Evolutionary conservation across 805 yeast species (phyloP).

Genomic region (Lachancea quebecensis): DNA sequence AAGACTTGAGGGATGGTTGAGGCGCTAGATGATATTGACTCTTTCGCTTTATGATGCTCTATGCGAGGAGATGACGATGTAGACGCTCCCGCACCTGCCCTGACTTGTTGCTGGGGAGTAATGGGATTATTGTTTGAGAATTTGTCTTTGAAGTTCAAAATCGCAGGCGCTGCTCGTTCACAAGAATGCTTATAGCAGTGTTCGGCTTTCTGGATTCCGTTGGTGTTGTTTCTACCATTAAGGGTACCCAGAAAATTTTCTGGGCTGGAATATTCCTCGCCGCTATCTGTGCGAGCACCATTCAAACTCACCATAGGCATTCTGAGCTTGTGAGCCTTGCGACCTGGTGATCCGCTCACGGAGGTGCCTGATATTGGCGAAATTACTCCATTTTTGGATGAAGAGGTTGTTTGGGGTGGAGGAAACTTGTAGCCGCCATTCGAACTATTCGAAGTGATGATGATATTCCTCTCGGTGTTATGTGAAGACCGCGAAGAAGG

Average conservation of each 20-base stretch:
- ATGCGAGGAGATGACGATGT: constrained; percentile 8
- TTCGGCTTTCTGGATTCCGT: constrained; percentile 6
- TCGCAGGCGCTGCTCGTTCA: neutral
- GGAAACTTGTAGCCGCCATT: constrained; percentile 31
- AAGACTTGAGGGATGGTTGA: constrained; percentile 27
- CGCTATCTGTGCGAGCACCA: neutral
- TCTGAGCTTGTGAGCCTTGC: constrained; percentile 3
- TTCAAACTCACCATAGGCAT: neutral
- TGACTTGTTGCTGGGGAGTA: constrained; percentile 10
- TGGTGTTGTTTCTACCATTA: neutral
- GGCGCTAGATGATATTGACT: constrained; percentile 26
- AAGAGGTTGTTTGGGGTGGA: constrained; percentile 17
- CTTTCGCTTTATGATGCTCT: constrained; percentile 20
- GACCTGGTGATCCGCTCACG: constrained; percentile 21
- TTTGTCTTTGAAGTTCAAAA: neutral
- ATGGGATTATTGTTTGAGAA: constrained; percentile 2
- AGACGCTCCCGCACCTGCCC: neutral
- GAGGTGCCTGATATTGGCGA: constrained; percentile 21
- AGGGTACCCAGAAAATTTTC: neutral
- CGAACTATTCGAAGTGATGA: constrained; percentile 27
- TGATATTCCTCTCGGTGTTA: constrained; percentile 14
- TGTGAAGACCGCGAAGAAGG: constrained; percentile 3
- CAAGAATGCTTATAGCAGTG: constrained; percentile 7
- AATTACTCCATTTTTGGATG: constrained; percentile 3
- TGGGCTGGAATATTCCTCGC: constrained; percentile 3